A percentile compares a stretch with the other conserved stretches of the same genome.
phyloP scores from a whole-genome alignment of 2,329 filamentous ascomycete genomes.

The Colletotrichum navitas region DNA sequence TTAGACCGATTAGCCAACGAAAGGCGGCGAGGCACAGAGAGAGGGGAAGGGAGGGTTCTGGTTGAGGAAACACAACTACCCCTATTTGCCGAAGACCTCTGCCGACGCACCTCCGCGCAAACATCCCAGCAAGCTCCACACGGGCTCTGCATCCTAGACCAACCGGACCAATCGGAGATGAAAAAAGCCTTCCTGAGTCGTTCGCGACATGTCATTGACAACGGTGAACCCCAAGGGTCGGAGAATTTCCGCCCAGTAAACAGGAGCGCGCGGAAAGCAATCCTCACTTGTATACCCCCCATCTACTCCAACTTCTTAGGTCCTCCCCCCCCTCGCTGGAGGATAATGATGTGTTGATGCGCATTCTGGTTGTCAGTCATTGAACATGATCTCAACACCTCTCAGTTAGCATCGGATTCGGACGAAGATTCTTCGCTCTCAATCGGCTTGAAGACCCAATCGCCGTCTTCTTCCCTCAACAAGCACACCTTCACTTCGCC shows the following conservation, averaged over 20 bases:
- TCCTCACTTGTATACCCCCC: too few relatives aligned
- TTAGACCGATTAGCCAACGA: background rate
- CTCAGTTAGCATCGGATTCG: constrained; percentile 31
- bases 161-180: constrained; percentile 20
- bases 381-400: background rate
- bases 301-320: background rate
- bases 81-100: constrained; percentile 33
- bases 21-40: background rate
- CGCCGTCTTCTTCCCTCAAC: constrained; percentile 49
- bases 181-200: constrained; percentile 16
- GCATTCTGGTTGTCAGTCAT: background rate
- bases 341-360: constrained; percentile 10
- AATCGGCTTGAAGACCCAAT: constrained; percentile 53
- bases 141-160: constrained; percentile 13
- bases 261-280: constrained; percentile 25
- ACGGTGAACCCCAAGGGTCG: constrained; percentile 7
- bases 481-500: constrained; percentile 52
- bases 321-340: background rate
- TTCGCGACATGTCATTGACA: constrained; percentile 15
- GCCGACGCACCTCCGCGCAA: constrained; percentile 26
- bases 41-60: background rate
- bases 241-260: constrained; percentile 23
- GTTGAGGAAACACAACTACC: constrained; percentile 23
- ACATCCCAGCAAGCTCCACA: constrained; percentile 25
- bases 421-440: constrained; percentile 37